Evolutionary conservation across 257 asterid genomes (phyloP), one percentile per base, ranked within the genome.

Genomic region (Anisodus acutangulus): DNA sequence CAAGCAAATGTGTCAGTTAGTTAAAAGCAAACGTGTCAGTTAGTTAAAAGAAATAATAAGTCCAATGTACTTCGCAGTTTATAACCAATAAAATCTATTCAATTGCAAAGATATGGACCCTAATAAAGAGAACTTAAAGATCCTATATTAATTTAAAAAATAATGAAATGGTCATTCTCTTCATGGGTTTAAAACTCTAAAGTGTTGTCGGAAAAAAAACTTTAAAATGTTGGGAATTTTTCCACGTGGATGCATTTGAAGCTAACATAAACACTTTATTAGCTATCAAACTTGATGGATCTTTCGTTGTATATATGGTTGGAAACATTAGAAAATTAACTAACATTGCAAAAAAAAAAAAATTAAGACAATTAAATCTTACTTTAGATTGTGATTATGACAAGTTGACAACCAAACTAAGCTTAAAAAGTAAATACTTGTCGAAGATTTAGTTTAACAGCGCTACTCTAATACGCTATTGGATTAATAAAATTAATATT

Each of bases 191-290:
- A 35, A 37, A 67, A 67, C 47, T 6, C 4, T 11, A 11, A 31
- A 35, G 26, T 22, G 26, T 22, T 0, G 26, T 22, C 26, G 26
- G 26, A 22, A 22, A 22, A 22, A 22, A 22, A 22, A 22, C 26
- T 22, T 22, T 22, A 22, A 22, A 22, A 58, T 17, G 4, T 37
- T 67, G n/a, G 49, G 15, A 22, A 59, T 59, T 37, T 16, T 37
- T 39, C 55, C 8, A 70, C 79, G 79, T 70, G 55, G 54, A 41
- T 70, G 31, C 53, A 9, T 41, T 41, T 8, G 79, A 70, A 70
- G 55, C 53, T 19, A 70, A 70, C 78, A 70, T 3, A 70, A 70
- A 16, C 16, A 70, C 78, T 70, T 70, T 41, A 70, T 17, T 70
- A 70, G 79, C 17, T 70, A 35, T 41, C 26, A 16, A 69, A 16